A percentile compares a stretch with the other conserved stretches of the same genome.
Evolutionary conservation across 805 yeast genomes (phyloP).

Genomic region (Blastobotrys mokoenaii): DNA sequence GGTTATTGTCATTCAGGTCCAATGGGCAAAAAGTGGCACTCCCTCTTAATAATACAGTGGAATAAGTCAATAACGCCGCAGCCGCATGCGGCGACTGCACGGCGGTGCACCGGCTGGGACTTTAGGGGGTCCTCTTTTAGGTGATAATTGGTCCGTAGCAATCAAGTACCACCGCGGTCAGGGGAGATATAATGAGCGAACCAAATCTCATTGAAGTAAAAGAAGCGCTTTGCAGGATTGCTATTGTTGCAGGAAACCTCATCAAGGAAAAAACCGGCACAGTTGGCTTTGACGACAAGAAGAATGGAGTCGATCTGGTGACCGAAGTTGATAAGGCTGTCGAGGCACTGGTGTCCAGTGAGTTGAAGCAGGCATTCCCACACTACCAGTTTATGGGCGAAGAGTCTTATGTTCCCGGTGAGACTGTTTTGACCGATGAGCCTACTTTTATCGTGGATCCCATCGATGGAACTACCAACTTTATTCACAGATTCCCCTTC

Average conservation of each 20-base stretch:
- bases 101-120: no score
- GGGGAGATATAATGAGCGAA: neutral
- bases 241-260: constrained; percentile 41
- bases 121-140: no score
- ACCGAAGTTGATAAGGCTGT: constrained; percentile 53
- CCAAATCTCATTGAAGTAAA: constrained; percentile 28
- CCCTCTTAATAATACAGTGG: no score
- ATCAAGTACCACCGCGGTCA: no score
- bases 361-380: constrained; percentile 35
- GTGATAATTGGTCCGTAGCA: no score
- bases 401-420: constrained; percentile 46
- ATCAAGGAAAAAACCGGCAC: constrained; percentile 44
- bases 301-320: constrained; percentile 53
- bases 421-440: constrained; percentile 36
- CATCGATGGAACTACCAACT: constrained; percentile 59
- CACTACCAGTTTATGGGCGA: constrained; percentile 51
- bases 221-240: constrained; percentile 33
- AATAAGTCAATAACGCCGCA: no score
- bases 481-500: constrained; percentile 54
- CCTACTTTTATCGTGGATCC: constrained; percentile 63
- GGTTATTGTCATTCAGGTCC: no score
- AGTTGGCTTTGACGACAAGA: constrained; percentile 43
- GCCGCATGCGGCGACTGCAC: no score
- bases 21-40: no score
- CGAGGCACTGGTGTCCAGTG: constrained; percentile 35